Evolutionary conservation across 768 basidiomycete genomes (phyloP), one percentile per base, ranked within the genome.

Genomic region (Trametes elegans): DNA sequence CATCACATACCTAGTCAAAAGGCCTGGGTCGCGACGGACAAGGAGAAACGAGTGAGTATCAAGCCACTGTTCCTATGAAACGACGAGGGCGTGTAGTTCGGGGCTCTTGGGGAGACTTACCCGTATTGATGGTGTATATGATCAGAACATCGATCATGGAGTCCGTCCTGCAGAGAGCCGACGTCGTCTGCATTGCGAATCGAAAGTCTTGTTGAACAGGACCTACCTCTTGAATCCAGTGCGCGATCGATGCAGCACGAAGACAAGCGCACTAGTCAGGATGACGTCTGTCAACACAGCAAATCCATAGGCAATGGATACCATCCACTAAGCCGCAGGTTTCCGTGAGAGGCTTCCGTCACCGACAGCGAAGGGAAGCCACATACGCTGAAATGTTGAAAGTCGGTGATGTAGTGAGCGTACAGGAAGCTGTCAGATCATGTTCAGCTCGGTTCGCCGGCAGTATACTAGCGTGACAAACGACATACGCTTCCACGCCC

Each of bases 351-450:
- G 31, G 31, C n/a, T n/a, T n/a, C n/a, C n/a, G n/a, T n/a, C n/a
- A n/a, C n/a, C n/a, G n/a, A n/a, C n/a, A n/a, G n/a, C n/a, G n/a
- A n/a, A n/a, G n/a, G n/a, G n/a, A n/a, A n/a, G n/a, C n/a, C 16
- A 49, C 47, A 16, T 28, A 49, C 47, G 26, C 47, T 49, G 47
- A 49, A 24, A n/a, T 39, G 47, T 14, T 39, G 35, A 18, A 49
- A 39, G 26, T 49, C 47, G 16, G 13, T 39, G 34, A 49, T 24
- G 47, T n/a, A 38, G 5, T n/a, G 34, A 11, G 34, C n/a, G 34
- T 13, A 35, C 10, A n/a, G 13, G 38, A 39, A 39, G 38, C 38
- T 39, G 47, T 23, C 23, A 24, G n/a, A 49, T 24, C 27, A 31
- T 18, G 24, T 9, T 43, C 10, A 27, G 42, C 7, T 13, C 3